Percentiles rank a stretch among this genome's conserved stretches.
These are phyloP conservation scores for Mimosa bimucronata DNA, from an alignment of 306 rosid species.

Conservation along the genomic window DNA sequence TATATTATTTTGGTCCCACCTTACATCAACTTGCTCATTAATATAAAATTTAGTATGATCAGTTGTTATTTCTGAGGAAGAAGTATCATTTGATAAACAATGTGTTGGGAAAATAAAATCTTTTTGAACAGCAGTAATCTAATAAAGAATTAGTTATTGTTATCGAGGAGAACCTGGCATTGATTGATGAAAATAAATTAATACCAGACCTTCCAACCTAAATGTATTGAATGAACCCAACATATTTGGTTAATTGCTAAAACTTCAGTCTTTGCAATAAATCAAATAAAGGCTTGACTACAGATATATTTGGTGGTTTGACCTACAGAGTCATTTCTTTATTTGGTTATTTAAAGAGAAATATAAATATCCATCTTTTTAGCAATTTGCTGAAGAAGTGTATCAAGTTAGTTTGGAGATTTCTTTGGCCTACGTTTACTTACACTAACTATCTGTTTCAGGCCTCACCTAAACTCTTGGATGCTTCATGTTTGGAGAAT, in stretches of 20 bases:
- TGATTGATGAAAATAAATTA: neutral
- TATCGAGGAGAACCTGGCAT: neutral
- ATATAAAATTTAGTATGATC: slow-evolving; percentile 5
- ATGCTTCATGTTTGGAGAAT: slow-evolving; percentile 64
- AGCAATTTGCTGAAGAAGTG: neutral
- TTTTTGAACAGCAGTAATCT: neutral
- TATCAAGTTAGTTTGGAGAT: slow-evolving; percentile 2
- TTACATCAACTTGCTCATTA: neutral
- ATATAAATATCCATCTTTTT: neutral
- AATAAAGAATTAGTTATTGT: neutral
- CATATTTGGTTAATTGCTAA: neutral
- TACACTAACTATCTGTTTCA: slow-evolving; percentile 31
- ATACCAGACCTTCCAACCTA: neutral
- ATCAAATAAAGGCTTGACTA: neutral
- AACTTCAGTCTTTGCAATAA: neutral
- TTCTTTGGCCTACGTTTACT: neutral
- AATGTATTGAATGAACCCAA: neutral
- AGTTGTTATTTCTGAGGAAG: slow-evolving; percentile 1
- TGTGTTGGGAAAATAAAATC: neutral
- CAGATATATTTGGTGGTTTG: neutral
- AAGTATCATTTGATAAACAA: slow-evolving; percentile 5
- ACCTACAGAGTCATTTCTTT: neutral
- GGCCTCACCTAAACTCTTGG: slow-evolving; percentile 75
- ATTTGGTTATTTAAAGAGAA: neutral
- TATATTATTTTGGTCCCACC: neutral